Percentiles rank a stretch among this genome's conserved stretches.
phyloP scores from a whole-genome alignment of 1,284 basidiomycete species.

The Porogramme epimiltina region DNA sequence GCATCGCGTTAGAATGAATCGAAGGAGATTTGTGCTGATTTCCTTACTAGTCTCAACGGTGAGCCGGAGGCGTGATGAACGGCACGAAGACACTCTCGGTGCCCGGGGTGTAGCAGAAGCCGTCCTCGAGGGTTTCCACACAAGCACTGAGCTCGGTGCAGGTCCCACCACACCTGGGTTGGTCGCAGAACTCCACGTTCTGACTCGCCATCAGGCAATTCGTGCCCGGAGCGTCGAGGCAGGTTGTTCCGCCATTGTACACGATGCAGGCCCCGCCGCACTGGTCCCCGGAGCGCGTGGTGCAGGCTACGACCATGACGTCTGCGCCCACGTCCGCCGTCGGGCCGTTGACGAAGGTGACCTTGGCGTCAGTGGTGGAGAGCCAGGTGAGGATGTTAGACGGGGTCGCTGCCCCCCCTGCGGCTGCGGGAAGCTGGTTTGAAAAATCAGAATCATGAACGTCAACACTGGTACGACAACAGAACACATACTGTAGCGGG shows the following conservation, averaged over 20 bases:
- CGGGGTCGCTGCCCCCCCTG: too few relatives aligned
- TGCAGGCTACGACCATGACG: conserved; percentile 4
- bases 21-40: too few relatives aligned
- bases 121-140: conserved; percentile 1
- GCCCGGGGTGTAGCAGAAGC: conserved; percentile 6
- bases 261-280: conserved; percentile 1
- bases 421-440: neutral
- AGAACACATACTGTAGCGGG: neutral
- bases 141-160: conserved; percentile 3
- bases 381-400: conserved; percentile 4
- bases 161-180: neutral
- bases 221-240: conserved; percentile 1
- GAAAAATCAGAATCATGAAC: neutral
- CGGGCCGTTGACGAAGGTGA: conserved; percentile 5
- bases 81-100: neutral
- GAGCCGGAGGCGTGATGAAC: too few relatives aligned
- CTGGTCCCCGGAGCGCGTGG: neutral
- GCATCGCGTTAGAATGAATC: too few relatives aligned
- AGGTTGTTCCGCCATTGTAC: conserved; percentile 1
- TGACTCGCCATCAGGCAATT: neutral
- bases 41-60: too few relatives aligned
- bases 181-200: conserved; percentile 7
- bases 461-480: neutral
- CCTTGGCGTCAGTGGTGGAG: conserved; percentile 5
- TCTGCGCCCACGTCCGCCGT: neutral